These are phyloP conservation scores for Infundibulicybe gibba DNA, from an alignment of 768 basidiomycete genomes.

Conservation along the genomic window DNA sequence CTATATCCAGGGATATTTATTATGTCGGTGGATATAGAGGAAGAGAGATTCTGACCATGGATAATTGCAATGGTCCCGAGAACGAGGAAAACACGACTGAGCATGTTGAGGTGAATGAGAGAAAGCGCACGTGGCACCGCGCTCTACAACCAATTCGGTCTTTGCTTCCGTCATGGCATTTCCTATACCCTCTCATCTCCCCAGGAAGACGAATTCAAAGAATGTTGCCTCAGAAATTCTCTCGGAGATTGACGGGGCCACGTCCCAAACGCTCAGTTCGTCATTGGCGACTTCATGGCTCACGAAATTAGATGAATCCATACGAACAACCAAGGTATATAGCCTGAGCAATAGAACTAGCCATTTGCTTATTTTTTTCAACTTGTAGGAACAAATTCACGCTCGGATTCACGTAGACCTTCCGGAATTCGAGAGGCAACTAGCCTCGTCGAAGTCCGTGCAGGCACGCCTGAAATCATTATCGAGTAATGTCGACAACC, in stretches of 20 bases:
- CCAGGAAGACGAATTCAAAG: slow-evolving; percentile 53
- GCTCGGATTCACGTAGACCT: slow-evolving; percentile 67
- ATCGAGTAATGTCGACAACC: slow-evolving; percentile 44
- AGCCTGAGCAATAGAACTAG: slow-evolving; percentile 1
- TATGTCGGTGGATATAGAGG: slow-evolving; percentile 2
- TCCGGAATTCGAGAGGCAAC: slow-evolving; percentile 60
- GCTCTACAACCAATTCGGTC: neutral
- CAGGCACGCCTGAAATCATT: slow-evolving; percentile 56
- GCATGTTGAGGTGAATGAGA: slow-evolving; percentile 28
- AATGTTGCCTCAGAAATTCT: slow-evolving; percentile 74
- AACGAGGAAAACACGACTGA: slow-evolving; percentile 41
- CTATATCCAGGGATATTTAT: slow-evolving; percentile 28
- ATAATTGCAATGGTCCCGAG: slow-evolving; percentile 45
- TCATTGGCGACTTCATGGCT: slow-evolving; percentile 67
- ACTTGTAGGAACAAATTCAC: slow-evolving; percentile 59
- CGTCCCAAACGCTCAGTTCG: slow-evolving; percentile 54
- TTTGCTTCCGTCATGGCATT: slow-evolving; percentile 56
- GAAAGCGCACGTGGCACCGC: slow-evolving; percentile 7
- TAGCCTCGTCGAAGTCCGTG: slow-evolving; percentile 58
- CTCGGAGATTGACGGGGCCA: slow-evolving; percentile 62
- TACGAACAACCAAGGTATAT: slow-evolving; percentile 66
- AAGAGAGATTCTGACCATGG: slow-evolving; percentile 40
- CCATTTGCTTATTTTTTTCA: slow-evolving; percentile 6
- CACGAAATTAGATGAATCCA: slow-evolving; percentile 66
- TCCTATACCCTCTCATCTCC: slow-evolving; percentile 67